Conservation (phyloP, 1,139 yeast genomes). For the Yamadazyma conglobata region DNA sequence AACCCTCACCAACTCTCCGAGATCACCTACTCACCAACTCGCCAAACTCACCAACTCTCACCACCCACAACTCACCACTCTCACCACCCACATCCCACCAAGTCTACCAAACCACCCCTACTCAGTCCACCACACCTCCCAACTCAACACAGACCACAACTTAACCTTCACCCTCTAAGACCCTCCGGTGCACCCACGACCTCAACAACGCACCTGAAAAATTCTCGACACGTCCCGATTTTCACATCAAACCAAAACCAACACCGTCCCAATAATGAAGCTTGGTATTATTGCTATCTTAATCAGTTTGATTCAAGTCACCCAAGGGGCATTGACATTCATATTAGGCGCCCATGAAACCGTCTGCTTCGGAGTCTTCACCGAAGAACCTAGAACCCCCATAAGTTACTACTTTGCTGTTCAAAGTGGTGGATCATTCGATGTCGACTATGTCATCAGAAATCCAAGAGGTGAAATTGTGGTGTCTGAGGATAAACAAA, state of each 20-base stretch:
- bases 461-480: slow-evolving; percentile 64
- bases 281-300: slow-evolving; percentile 3
- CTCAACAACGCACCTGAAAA: too few species aligned
- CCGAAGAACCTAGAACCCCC: slow-evolving; percentile 58
- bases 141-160: too few species aligned
- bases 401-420: slow-evolving; percentile 88
- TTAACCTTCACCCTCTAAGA: too few species aligned
- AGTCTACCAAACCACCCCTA: too few species aligned
- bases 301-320: slow-evolving; percentile 7
- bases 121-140: too few species aligned
- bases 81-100: too few species aligned
- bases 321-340: slow-evolving; percentile 61
- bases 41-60: too few species aligned
- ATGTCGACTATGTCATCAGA: slow-evolving; percentile 72
- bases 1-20: too few species aligned
- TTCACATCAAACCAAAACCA: slow-evolving; percentile 1
- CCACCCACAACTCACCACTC: too few species aligned
- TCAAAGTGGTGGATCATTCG: slow-evolving; percentile 85
- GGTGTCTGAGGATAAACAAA: slow-evolving; percentile 58
- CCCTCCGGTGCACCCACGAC: too few species aligned
- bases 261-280: slow-evolving; percentile 2
- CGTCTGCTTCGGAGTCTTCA: slow-evolving; percentile 76
- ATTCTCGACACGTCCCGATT: slow-evolving; percentile 11
- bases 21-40: too few species aligned
- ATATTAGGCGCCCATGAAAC: slow-evolving; percentile 73